These are phyloP conservation scores for Zygnema cylindricum DNA, from an alignment of 139 green algal species.

Conservation along the genomic window DNA sequence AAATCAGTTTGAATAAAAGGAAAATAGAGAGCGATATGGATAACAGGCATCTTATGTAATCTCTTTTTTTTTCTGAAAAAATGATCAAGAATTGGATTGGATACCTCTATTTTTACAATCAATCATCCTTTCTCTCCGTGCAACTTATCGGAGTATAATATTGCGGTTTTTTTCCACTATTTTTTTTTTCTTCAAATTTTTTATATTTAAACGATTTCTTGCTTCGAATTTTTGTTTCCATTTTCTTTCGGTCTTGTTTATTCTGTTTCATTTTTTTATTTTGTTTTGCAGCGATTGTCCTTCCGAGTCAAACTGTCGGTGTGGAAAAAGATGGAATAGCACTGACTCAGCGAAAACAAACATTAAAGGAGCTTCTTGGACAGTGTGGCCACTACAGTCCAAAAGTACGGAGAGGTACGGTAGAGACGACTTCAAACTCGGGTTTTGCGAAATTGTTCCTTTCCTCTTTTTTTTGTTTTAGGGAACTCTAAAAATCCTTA, in stretches of 20 bases:
- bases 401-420: constrained; percentile 31
- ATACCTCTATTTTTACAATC: not conserved
- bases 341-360: constrained; percentile 19
- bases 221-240: not conserved
- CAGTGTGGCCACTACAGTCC: constrained; percentile 45
- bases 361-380: constrained; percentile 22
- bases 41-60: not conserved
- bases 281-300: constrained; percentile 12
- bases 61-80: not conserved
- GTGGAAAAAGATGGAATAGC: constrained; percentile 12
- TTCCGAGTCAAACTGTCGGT: constrained; percentile 35
- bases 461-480: too few relatives aligned
- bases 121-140: too few relatives aligned
- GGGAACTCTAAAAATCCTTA: too few relatives aligned
- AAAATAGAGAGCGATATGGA: not conserved
- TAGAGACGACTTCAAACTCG: too few relatives aligned
- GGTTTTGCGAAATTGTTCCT: too few relatives aligned
- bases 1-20: not conserved
- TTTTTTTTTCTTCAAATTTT: not conserved
- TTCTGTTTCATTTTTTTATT: too few relatives aligned
- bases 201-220: not conserved
- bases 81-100: not conserved
- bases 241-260: not conserved
- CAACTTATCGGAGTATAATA: not conserved
- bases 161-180: not conserved